Evolutionary conservation across 2,329 filamentous ascomycete species (phyloP), one percentile per base, ranked within the genome.

Genomic region (Biscogniauxia sp.): DNA sequence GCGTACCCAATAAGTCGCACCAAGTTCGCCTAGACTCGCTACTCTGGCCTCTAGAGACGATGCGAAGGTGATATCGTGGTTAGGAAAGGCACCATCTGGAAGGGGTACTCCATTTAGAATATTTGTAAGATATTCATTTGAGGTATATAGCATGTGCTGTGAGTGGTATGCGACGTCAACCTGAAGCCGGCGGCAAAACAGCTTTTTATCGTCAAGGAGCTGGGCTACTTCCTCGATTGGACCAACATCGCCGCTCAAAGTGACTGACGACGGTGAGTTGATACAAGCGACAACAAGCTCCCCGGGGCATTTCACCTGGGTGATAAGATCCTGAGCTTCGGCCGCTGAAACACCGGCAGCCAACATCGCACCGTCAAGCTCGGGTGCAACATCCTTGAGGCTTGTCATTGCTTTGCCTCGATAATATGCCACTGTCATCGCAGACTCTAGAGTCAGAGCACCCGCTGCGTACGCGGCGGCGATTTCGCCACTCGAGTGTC

Each of bases 401-500:
- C 37, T 45, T n/a, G 37, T 45, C 37, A 45, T 45, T 5, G 37
- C 37, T 15, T 57, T 50, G 7, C 75, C 76, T 3, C 77, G 71
- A 56, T 72, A 72, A 57, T 73, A 77, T 0, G 75, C 70, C 2
- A 74, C 58, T 2, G 64, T 59, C 8, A 75, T 70, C 0, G 75
- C 75, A 20, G 73, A 66, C 37, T 66, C 45, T 1, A 64, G 54
- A 1, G 66, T 67, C 6, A 76, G 52, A 6, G 60, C 62, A 1
- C 72, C 71, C 0, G 71, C 63, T 0, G 74, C 70, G 59, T 75
- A 78, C 0, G 75, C 76, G 9, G 74, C 76, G 0, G 71, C 74
- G 15, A 77, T 77, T 53, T 78, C 76, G 1, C 76, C 76, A 9
- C 66, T 71, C 0, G 75, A 77, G 51, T 78, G 76, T 0, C 76